Evolutionary conservation across 2,329 filamentous ascomycete genomes (phyloP), one percentile per base, ranked within the genome.

Genomic region (Sordariomycetes sp.): DNA sequence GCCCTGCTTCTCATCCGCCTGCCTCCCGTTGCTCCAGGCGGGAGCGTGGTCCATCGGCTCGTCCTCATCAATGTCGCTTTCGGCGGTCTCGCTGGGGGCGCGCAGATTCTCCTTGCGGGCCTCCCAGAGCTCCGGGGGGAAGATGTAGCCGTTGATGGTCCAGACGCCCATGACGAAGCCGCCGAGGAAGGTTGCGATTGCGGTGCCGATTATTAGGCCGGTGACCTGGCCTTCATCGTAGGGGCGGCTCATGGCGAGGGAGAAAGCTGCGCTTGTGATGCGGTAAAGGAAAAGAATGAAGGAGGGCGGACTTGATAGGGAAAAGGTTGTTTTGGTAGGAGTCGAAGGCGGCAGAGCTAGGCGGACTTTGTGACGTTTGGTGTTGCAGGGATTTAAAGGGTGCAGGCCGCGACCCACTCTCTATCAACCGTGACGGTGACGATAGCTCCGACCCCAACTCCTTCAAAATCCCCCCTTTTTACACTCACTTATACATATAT

Each of bases 131-230:
- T 58, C 53, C 2, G 72, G 68, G n/a, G 72, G 66, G 46, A 77
- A 62, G 30, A 77, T 53, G 60, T 75, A 77, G 37, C 74, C 73
- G 37, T 59, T 68, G 40, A 73, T 72, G 14, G 78, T 70, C 59
- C 87, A 87, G 39, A 94, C 63, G 42, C 85, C 86, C 11, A 94
- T 71, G 24, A 87, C 75, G 61, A 90, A 94, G 47, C 88, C 88
- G 2, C 76, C 72, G 35, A 92, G 55, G 45, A 84, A 78, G 42
- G 81, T 74, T 37, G 90, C 63, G 41, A 93, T 72, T 43, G 79
- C 79, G 14, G 85, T 87, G 35, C 79, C 76, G 42, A 90, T 62
- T 30, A 87, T 66, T 38, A 87, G 67, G 40, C 75, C 72, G 11
- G 68, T 65, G 30, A 64, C 59, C 33, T 63, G 48, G 35, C 54